phyloP scores from a whole-genome alignment of 257 asterid species.

The Fraxinus pennsylvanica region DNA sequence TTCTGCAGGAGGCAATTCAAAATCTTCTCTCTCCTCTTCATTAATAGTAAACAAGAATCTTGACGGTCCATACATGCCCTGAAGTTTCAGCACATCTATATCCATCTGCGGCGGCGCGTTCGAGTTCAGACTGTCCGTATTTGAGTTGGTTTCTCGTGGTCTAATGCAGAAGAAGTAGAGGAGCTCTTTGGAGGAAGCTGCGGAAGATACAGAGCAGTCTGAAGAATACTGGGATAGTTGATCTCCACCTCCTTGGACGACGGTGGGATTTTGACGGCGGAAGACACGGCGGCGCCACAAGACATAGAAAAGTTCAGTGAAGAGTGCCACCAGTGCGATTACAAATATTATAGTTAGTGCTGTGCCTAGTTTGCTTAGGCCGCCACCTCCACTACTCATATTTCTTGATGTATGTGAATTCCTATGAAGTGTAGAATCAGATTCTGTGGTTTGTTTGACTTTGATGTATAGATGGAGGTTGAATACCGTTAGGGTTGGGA shows the following conservation, averaged over 20 bases:
- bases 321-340: constrained; percentile 43
- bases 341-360: constrained; percentile 48
- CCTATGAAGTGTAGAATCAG: not conserved
- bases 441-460: constrained; percentile 27
- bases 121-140: not conserved
- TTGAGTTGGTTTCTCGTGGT: constrained; percentile 33
- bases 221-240: constrained; percentile 28
- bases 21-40: constrained; percentile 58
- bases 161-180: constrained; percentile 51
- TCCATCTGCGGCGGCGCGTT: constrained; percentile 37
- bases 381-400: constrained; percentile 18
- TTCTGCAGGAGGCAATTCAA: not conserved
- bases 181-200: constrained; percentile 49
- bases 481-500: constrained; percentile 22
- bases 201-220: constrained; percentile 26
- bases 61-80: constrained; percentile 59
- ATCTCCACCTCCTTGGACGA: constrained; percentile 14
- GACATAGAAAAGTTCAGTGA: constrained; percentile 44
- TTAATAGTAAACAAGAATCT: constrained; percentile 55
- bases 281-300: constrained; percentile 60
- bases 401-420: not conserved
- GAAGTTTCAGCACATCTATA: constrained; percentile 43
- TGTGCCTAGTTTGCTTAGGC: constrained; percentile 46
- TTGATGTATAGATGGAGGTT: not conserved
- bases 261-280: constrained; percentile 36